Evolutionary conservation across 352 stramenopile species (phyloP).

Genomic region (Globisporangium acanthophoron): DNA sequence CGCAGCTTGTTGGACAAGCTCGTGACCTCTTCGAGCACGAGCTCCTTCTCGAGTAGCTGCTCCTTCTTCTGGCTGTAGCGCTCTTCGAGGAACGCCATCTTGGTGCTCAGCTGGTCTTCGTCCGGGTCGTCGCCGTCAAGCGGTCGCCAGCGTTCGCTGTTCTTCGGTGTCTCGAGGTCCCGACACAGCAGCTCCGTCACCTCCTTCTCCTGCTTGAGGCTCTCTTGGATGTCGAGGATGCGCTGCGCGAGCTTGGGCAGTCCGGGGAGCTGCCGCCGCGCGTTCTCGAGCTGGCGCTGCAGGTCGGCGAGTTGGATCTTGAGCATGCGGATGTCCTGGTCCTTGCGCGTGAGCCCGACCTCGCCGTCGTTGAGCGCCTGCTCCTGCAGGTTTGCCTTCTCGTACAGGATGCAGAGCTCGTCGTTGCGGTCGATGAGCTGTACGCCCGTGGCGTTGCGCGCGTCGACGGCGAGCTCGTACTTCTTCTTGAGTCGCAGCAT

Average conservation of each 20-base stretch:
- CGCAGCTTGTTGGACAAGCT: constrained; percentile 83
- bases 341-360: constrained; percentile 68
- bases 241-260: constrained; percentile 76
- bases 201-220: constrained; percentile 81
- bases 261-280: constrained; percentile 64
- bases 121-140: constrained; percentile 88
- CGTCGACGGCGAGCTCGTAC: constrained; percentile 87
- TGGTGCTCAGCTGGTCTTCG: constrained; percentile 81
- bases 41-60: constrained; percentile 91
- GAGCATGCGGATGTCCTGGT: constrained; percentile 81
- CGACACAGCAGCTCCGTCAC: constrained; percentile 87
- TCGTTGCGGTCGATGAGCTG: constrained; percentile 95
- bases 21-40: constrained; percentile 92
- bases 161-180: constrained; percentile 90
- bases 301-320: constrained; percentile 68
- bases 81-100: constrained; percentile 81
- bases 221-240: constrained; percentile 73
- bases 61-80: constrained; percentile 91
- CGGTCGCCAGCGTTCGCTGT: constrained; percentile 81
- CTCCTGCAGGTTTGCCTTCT: constrained; percentile 90
- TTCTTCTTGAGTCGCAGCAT: constrained; percentile 91
- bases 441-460: constrained; percentile 85
- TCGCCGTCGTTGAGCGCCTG: constrained; percentile 79
- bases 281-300: constrained; percentile 68
- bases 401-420: constrained; percentile 94